A percentile compares a stretch with the other conserved stretches of the same genome.
These are phyloP conservation scores for Wickerhamomyces ciferrii DNA, from an alignment of 805 yeast genomes.

Conservation along the genomic window DNA sequence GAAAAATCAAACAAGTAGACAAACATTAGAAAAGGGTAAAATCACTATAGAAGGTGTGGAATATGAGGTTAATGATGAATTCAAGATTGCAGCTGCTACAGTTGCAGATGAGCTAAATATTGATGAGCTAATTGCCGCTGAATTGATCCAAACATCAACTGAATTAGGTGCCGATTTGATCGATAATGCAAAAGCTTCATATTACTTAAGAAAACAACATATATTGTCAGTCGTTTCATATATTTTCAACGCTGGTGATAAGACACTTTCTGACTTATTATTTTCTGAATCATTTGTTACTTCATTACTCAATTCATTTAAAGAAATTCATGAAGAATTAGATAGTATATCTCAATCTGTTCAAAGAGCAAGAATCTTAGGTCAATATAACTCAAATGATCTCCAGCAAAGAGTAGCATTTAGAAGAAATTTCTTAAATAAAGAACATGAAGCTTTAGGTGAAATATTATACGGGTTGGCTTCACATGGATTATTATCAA, in stretches of 20 bases:
- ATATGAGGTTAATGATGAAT: constrained; percentile 59
- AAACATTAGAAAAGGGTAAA: constrained; percentile 38
- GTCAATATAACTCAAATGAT: constrained; percentile 37
- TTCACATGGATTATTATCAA: constrained; percentile 28
- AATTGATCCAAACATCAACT: constrained; percentile 49
- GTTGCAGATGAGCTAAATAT: constrained; percentile 63
- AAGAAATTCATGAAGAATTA: constrained; percentile 51
- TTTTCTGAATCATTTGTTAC: constrained; percentile 26
- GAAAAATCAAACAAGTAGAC: constrained; percentile 43
- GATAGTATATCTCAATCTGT: constrained; percentile 46
- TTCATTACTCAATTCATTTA: constrained; percentile 49
- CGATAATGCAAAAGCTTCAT: constrained; percentile 65
- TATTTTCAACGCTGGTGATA: constrained; percentile 24
- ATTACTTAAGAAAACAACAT: constrained; percentile 63
- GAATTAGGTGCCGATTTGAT: constrained; percentile 39
- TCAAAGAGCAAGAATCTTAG: constrained; percentile 48
- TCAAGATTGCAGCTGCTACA: constrained; percentile 51
- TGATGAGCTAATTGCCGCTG: constrained; percentile 75
- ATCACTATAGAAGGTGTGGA: constrained; percentile 49
- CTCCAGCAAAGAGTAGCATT: constrained; percentile 46
- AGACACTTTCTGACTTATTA: constrained; percentile 18
- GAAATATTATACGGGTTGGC: constrained; percentile 54
- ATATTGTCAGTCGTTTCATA: constrained; percentile 62
- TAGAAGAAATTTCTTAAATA: constrained; percentile 56
- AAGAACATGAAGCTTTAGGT: constrained; percentile 68